Evolutionary conservation across 352 stramenopile species (phyloP).

Genomic region (Pythium diclinum): DNA sequence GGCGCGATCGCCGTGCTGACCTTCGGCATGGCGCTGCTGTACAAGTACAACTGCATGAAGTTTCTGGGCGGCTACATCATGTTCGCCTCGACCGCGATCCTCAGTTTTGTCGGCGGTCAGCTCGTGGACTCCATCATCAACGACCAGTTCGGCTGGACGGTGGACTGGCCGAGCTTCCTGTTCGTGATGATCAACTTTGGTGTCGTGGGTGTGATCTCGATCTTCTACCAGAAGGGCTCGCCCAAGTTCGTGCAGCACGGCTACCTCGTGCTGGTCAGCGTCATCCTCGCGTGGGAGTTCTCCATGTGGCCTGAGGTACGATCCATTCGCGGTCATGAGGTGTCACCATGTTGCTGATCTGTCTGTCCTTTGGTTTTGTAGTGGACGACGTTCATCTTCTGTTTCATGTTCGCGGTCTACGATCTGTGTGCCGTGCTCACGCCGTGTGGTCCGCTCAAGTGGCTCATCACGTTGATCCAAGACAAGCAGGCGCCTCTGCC

Average conservation of each 20-base stretch:
- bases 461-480: constrained; percentile 90
- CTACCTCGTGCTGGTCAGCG: constrained; percentile 94
- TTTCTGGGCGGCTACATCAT: constrained; percentile 86
- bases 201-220: constrained; percentile 84
- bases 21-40: constrained; percentile 88
- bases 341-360: background rate
- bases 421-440: constrained; percentile 98
- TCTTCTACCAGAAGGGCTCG: constrained; percentile 89
- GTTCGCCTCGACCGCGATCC: constrained; percentile 81
- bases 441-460: constrained; percentile 95
- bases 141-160: constrained; percentile 63
- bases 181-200: constrained; percentile 92
- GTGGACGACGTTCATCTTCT: constrained; percentile 90
- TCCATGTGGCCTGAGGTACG: constrained; percentile 95
- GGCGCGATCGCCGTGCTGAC: constrained; percentile 78
- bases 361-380: constrained; percentile 12
- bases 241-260: constrained; percentile 89
- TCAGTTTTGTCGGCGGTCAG: constrained; percentile 86
- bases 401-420: constrained; percentile 96
- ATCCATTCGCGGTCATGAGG: background rate
- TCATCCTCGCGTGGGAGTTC: constrained; percentile 97
- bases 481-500: constrained; percentile 88
- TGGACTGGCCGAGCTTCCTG: constrained; percentile 76
- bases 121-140: constrained; percentile 80
- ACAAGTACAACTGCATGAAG: constrained; percentile 89